Evolutionary conservation across 768 basidiomycete species (phyloP).

Genomic region (Inosperma sp.): DNA sequence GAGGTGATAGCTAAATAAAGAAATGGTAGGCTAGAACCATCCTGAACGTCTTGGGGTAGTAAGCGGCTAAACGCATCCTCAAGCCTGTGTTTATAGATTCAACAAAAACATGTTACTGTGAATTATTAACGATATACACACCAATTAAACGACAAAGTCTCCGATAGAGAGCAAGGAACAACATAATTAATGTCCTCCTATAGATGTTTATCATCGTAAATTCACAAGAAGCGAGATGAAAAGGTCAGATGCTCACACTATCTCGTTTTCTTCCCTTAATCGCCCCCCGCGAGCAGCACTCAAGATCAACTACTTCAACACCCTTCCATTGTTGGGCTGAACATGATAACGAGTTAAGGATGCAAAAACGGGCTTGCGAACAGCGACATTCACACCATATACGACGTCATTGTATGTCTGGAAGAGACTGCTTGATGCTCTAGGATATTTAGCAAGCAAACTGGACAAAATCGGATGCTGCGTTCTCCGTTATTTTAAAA

Average conservation of each 20-base stretch:
- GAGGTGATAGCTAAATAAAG: slow-evolving; percentile 69
- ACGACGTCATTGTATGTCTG: slow-evolving; percentile 74
- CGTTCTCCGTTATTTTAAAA: slow-evolving; percentile 1
- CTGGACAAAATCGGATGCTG: slow-evolving; percentile 47
- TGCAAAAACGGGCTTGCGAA: not conserved
- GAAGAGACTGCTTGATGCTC: slow-evolving; percentile 55
- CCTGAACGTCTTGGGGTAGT: slow-evolving; percentile 32
- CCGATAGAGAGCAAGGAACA: slow-evolving; percentile 65
- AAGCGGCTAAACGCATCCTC: no score
- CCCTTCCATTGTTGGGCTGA: slow-evolving; percentile 72
- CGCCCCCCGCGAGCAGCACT: slow-evolving; percentile 47
- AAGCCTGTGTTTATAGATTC: not conserved
- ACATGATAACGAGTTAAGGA: slow-evolving; percentile 2
- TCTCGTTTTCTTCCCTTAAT: slow-evolving; percentile 55
- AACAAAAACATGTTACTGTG: not conserved
- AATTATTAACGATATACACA: slow-evolving; percentile 24
- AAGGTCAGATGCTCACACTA: slow-evolving; percentile 34
- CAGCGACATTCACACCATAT: slow-evolving; percentile 39
- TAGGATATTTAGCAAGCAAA: slow-evolving; percentile 57
- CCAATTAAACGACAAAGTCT: slow-evolving; percentile 62
- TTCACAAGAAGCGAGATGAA: slow-evolving; percentile 2
- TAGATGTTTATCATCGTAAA: slow-evolving; percentile 4
- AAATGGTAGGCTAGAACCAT: slow-evolving; percentile 28
- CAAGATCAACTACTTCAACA: slow-evolving; percentile 58
- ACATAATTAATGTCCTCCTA: slow-evolving; percentile 47